phyloP scores from a whole-genome alignment of 2,329 filamentous ascomycete species.

The Pseudopyrenochaeta lycopersici region DNA sequence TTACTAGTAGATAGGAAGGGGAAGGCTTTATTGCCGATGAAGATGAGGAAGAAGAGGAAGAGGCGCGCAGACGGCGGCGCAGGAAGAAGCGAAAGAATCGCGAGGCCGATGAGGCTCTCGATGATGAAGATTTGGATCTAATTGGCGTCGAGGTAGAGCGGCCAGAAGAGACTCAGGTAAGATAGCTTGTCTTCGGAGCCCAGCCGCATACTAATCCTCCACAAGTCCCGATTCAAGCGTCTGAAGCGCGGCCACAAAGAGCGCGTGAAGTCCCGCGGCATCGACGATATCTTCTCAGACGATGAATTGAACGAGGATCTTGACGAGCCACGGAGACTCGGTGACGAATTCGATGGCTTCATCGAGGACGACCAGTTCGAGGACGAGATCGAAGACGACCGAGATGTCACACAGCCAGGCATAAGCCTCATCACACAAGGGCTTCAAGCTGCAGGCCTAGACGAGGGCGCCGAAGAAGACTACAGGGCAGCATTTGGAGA shows the following conservation, averaged over 20 bases:
- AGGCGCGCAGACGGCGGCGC: conserved; percentile 66
- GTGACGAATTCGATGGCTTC: conserved; percentile 70
- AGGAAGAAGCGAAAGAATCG: conserved; percentile 78
- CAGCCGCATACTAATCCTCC: conserved; percentile 22
- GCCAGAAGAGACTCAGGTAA: conserved; percentile 74
- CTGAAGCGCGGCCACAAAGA: conserved; percentile 90
- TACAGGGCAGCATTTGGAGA: conserved; percentile 97
- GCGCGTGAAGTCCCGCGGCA: conserved; percentile 70
- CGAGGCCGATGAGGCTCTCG: conserved; percentile 83
- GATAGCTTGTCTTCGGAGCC: conserved; percentile 1
- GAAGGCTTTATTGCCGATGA: conserved; percentile 98
- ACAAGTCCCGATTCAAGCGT: conserved; percentile 89
- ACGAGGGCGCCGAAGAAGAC: conserved; percentile 92
- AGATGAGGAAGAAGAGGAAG: conserved; percentile 75
- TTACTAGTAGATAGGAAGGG: conserved; percentile 68
- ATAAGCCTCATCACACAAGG: conserved; percentile 74
- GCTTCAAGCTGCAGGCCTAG: conserved; percentile 83
- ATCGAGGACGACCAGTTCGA: conserved; percentile 89
- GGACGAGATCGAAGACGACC: conserved; percentile 84
- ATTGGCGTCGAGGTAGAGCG: conserved; percentile 83
- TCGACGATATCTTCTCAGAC: conserved; percentile 94
- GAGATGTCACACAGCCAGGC: conserved; percentile 84
- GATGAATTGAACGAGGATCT: conserved; percentile 77
- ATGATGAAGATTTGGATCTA: conserved; percentile 95
- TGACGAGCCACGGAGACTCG: conserved; percentile 52